Base-by-base conservation (phyloP, 495 filamentous ascomycete genomes). In the Penicillium argentinense region DNA sequence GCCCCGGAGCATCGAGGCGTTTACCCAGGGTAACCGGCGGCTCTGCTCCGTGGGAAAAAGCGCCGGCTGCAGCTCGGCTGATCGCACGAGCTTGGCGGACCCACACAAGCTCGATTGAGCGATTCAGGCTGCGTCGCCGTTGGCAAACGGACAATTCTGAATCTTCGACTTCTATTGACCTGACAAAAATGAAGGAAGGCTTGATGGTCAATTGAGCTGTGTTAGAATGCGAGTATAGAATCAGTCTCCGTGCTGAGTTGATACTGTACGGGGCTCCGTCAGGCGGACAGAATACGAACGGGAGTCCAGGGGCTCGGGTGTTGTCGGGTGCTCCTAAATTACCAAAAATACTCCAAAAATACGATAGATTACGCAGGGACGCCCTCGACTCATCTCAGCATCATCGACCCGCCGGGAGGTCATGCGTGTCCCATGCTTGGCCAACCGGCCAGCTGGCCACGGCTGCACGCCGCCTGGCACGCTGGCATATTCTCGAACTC, bases 61-160 rank as follows among this genome's bases (percentile, higher is more conserved):
- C 41, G 43, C 47, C 47, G 32, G 52, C 43, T 49, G 48, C 49
- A 60, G 52, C 38, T 51, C 41, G 60, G 51, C 48, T 54, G 54
- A 47, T 58, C 57, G 47, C 56, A 56, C 48, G 40, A 50, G 45
- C 51, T 63, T 57, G 60, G 57, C 59, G 45, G 60, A 60, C 60
- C 60, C 57, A 60, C 60, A 63, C 42, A 53, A 63, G 60, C 60
- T 63, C 47, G 37, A 50, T 53, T 40, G 42, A 48, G 53, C 51
- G 51, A 32, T 49, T 53, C 50, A 47, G 54, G 30, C n/a, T 33
- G 30, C 30, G 30, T 39, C 25, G 39, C 42, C 54, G 54, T 54
- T 51, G 30, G 39, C 46, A 28, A 42, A 39, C 45, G 17, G 37
- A 17, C 30, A n/a, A n/a, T n/a, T n/a, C n/a, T n/a, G n/a, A n/a